Base-by-base conservation (phyloP, 2,329 filamentous ascomycete genomes). In the Cyphellophora europaea region DNA sequence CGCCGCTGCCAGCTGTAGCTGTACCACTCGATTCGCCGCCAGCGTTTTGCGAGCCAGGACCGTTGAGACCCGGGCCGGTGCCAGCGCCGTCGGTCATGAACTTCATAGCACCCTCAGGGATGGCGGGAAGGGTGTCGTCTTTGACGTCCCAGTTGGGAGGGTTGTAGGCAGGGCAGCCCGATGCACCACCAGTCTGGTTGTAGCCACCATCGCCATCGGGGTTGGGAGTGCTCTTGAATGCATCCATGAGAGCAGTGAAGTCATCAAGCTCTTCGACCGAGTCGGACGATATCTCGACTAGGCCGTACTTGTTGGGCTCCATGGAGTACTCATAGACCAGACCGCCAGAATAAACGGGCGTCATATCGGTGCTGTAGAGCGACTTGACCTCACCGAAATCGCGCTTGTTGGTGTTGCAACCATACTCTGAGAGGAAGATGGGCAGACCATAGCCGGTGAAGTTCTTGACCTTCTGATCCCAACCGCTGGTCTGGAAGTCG, bases 351-450 rank as follows among this genome's bases (percentile, higher is more conserved):
- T 94, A 96, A 52, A 95, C 87, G 12, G 60, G 50, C 5, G 81
- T 87, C 89, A 96, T 96, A 41, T 94, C 58, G 13, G 61, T 62
- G 61, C 67, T 74, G 79, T 95, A 96, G 38, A 98, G 70, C 30
- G 88, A 71, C 31, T 62, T 61, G 34, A 95, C 64, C 65, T 95
- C 89, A 40, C 77, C 69, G 53, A 94, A 98, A 53, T 80, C 67
- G 50, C 89, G 88, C 41, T 67, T 74, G 69, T 84, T 87, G 55
- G 74, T 81, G 62, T 75, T 79, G 71, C 91, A 98, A 43, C 91
- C 91, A 56, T 82, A 96, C 62, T 96, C 91, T 33, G 88, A 95
- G 35, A 98, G 72, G 76, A 94, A 95, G 54, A 94, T 80, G 39
- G 88, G 85, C 35, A 94, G 68, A 50, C 85, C 85, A 58, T 93